Percentiles rank a stretch among this genome's conserved stretches.
Evolutionary conservation across 176 grass and related monocot genomes (phyloP).

Genomic region (Musa troglodytarum): DNA sequence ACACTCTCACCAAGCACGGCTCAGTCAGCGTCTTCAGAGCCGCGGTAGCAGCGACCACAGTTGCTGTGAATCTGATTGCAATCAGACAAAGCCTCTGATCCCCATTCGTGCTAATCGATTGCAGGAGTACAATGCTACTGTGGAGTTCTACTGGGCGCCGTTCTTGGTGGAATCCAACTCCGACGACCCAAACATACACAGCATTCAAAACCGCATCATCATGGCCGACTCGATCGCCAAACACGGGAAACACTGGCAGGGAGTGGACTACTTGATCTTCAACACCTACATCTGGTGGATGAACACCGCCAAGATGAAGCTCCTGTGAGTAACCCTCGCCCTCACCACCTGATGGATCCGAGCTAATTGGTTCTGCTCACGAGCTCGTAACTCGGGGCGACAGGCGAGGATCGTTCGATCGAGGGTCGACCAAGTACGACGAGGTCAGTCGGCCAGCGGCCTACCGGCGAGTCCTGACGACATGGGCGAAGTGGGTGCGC

Average conservation of each 20-base stretch:
- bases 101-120: not conserved
- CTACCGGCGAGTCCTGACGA: not conserved
- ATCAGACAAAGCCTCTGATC: not conserved
- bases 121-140: conserved; percentile 73
- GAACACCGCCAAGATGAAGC: conserved; percentile 61
- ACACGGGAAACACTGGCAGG: conserved; percentile 55
- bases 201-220: conserved; percentile 55
- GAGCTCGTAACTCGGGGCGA: not conserved
- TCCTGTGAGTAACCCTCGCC: conserved; percentile 34
- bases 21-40: not conserved
- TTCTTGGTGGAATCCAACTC: conserved; percentile 82
- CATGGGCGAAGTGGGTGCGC: not conserved
- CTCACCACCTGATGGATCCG: not conserved
- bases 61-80: not conserved
- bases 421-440: not conserved
- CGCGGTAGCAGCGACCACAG: not conserved
- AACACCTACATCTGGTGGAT: conserved; percentile 90
- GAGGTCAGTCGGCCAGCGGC: not conserved
- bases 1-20: not conserved
- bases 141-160: conserved; percentile 81
- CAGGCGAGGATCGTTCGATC: not conserved
- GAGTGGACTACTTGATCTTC: conserved; percentile 64
- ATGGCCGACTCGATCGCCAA: conserved; percentile 41
- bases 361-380: too few relatives aligned
- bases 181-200: conserved; percentile 60